Evolutionary conservation across 192 early-diverging fungal species (phyloP).

Genomic region (Podila minutissima): DNA sequence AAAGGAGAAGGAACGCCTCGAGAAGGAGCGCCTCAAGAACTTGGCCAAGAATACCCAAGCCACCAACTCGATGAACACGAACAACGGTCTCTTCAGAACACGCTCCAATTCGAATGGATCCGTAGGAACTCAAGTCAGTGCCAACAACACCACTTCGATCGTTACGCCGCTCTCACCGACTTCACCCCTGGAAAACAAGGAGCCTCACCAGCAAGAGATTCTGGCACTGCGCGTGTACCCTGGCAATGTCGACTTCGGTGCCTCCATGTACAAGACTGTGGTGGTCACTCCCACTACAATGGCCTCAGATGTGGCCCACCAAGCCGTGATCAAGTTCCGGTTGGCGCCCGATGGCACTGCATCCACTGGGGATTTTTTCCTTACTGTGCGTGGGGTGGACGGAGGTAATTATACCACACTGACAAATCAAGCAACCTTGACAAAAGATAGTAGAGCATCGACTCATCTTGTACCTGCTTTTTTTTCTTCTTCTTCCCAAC

Average conservation of each 20-base stretch:
- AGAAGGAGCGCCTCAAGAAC: constrained; percentile 30
- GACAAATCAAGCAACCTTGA: neutral
- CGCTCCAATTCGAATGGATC: constrained; percentile 51
- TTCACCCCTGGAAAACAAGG: constrained; percentile 18
- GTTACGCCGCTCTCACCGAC: constrained; percentile 1
- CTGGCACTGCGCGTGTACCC: constrained; percentile 62
- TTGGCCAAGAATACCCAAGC: constrained; percentile 10
- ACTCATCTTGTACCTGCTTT: neutral
- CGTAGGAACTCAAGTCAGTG: constrained; percentile 6
- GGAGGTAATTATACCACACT: constrained; percentile 48
- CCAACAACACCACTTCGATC: neutral
- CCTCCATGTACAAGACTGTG: constrained; percentile 64
- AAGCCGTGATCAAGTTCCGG: constrained; percentile 62
- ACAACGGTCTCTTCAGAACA: constrained; percentile 28
- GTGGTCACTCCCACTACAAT: constrained; percentile 57
- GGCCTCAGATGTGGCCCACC: constrained; percentile 58
- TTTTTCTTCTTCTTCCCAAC: neutral
- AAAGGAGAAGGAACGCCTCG: constrained; percentile 45
- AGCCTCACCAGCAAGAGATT: constrained; percentile 42
- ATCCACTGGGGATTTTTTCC: constrained; percentile 57
- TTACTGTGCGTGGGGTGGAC: constrained; percentile 62
- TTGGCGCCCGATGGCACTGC: constrained; percentile 58
- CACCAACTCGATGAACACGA: neutral
- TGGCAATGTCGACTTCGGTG: constrained; percentile 65
- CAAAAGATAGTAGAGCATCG: too few species aligned